Conservation (phyloP, 257 asterid species). For the Capsicum chinense region DNA sequence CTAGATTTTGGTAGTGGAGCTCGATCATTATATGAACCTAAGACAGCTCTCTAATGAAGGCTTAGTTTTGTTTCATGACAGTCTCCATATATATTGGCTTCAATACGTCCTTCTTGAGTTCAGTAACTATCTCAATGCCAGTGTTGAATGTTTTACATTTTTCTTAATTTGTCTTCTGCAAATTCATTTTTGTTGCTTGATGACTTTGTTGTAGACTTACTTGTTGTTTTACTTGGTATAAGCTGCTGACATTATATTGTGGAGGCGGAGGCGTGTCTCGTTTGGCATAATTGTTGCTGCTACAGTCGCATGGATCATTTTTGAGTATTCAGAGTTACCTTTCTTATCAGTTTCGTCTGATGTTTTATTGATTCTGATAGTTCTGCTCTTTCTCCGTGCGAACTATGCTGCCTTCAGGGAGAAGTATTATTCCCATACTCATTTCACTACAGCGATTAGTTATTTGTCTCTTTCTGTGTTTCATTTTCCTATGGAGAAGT, state of each 20-base stretch:
- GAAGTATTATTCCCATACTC: slow-evolving; percentile 50
- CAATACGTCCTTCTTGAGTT: not conserved
- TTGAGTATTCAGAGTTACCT: slow-evolving; percentile 84
- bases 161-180: slow-evolving; percentile 29
- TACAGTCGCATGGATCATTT: slow-evolving; percentile 79
- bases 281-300: slow-evolving; percentile 71
- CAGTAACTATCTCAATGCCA: not conserved
- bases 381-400: slow-evolving; percentile 73
- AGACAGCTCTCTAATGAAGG: not conserved
- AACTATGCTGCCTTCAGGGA: slow-evolving; percentile 70
- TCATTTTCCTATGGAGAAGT: slow-evolving; percentile 11
- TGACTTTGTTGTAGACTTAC: slow-evolving; percentile 33
- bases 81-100: not conserved
- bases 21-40: not conserved
- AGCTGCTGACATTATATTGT: slow-evolving; percentile 89
- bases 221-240: slow-evolving; percentile 37
- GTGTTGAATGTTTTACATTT: not conserved
- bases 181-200: slow-evolving; percentile 23
- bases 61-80: not conserved
- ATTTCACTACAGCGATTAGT: slow-evolving; percentile 20
- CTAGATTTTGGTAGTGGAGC: not conserved
- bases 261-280: slow-evolving; percentile 75
- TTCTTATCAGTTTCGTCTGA: slow-evolving; percentile 71
- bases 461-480: not conserved
- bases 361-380: slow-evolving; percentile 71